A percentile compares a stretch with the other conserved stretches of the same genome.
phyloP scores from a whole-genome alignment of 1,139 yeast genomes.

The Spathaspora sp. region DNA sequence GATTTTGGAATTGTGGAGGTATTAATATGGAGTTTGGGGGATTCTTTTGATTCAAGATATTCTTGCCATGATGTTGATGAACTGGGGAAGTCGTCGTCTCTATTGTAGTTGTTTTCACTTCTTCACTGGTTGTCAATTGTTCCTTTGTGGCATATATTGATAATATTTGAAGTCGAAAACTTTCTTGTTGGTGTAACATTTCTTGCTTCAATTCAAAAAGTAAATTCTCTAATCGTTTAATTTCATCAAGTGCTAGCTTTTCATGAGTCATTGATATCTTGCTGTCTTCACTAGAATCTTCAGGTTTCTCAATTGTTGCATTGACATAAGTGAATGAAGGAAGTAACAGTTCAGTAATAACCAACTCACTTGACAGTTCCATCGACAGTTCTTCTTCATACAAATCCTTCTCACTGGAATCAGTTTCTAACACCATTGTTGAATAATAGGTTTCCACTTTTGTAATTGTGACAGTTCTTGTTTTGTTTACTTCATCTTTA shows the following conservation, averaged over 20 bases:
- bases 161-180: slow-evolving; percentile 8
- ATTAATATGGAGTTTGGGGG: slow-evolving; percentile 25
- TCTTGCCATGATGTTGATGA: slow-evolving; percentile 15
- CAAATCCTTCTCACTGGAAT: background rate
- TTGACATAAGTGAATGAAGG: too few species aligned
- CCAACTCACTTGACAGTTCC: too few species aligned
- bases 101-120: background rate
- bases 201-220: slow-evolving; percentile 10
- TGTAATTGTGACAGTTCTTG: background rate
- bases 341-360: background rate
- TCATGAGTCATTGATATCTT: background rate
- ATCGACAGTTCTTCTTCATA: too few species aligned
- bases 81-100: background rate
- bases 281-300: background rate
- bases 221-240: slow-evolving; percentile 11
- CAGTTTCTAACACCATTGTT: background rate
- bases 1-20: slow-evolving; percentile 26
- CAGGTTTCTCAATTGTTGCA: too few species aligned
- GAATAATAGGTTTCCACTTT: background rate
- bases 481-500: background rate
- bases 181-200: slow-evolving; percentile 10
- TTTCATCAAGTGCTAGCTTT: slow-evolving; percentile 9
- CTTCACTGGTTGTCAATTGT: background rate
- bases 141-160: slow-evolving; percentile 2
- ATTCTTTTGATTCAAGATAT: slow-evolving; percentile 20